Evolutionary conservation across 2,329 filamentous ascomycete species (phyloP), one percentile per base, ranked within the genome.

Genomic region (Penicillium expansum): DNA sequence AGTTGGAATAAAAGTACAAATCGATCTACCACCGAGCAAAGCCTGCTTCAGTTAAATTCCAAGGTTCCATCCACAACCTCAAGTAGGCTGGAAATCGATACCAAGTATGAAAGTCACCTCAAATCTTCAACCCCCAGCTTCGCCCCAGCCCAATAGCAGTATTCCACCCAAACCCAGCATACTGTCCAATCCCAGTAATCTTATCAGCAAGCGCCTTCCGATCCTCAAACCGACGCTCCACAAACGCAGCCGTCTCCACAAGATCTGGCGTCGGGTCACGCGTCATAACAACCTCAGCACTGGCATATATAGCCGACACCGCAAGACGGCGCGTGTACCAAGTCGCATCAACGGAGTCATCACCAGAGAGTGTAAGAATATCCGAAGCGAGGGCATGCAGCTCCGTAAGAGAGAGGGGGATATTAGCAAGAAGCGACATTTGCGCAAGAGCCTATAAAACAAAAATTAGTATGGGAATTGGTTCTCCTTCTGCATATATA

Each of bases 241-340:
- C 77, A 71, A 97, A 99, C 10, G 84, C 81, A 62, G 87, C 86
- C 4, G 94, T 97, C 61, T 92, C 90, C 10, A 70, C 72, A 67
- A 90, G 94, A n/a, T 84, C 85, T 0, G 82, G 77, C 4, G 88
- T 92, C 58, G 79, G 81, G 74, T 97, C 94, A 57, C 89, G 92
- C 22, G 92, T 97, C 92, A 97, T 97, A 76, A 92, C 96, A 5
- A 97, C 79, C 76, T 99, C 94, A 55, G 88, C 83, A 33, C 87
- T 85, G 50, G 91, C 91, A 69, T 90, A 91, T n/a, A 90, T 80
- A 2, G 82, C 81, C 0, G 84, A 81, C 24, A 90, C 72, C 0
- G 80, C 82, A 9, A 85, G 80, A 4, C 87, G 81, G 71, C 88
- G 89, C 2, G 86, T 86, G 67, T 99, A 99, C 94, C 94, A 99